These are phyloP conservation scores for Fusarium sp. DNA, from an alignment of 2,329 filamentous ascomycete species.

Conservation along the genomic window DNA sequence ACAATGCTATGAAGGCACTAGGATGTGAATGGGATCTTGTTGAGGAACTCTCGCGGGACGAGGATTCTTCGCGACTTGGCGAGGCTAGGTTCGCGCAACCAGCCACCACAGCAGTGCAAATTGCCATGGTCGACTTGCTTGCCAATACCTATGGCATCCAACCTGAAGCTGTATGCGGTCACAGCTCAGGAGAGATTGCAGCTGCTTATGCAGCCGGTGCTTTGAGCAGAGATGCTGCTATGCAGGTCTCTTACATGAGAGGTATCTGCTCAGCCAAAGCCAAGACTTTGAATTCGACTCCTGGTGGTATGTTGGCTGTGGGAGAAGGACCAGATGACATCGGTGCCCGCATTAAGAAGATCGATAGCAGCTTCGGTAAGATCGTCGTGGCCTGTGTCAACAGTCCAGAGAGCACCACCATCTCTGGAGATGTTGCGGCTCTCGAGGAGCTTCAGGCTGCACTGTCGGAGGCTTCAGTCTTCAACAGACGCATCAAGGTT, in stretches of 20 bases:
- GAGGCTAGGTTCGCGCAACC: constrained; percentile 21
- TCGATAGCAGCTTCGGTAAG: constrained; percentile 1
- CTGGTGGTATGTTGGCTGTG: constrained; percentile 19
- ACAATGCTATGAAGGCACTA: background rate
- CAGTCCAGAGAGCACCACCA: constrained; percentile 43
- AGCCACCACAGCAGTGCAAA: constrained; percentile 24
- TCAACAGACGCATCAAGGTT: constrained; percentile 51
- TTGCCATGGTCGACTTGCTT: constrained; percentile 29
- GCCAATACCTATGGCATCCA: constrained; percentile 40
- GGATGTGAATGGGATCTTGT: constrained; percentile 19
- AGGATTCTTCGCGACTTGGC: background rate
- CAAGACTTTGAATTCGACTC: background rate
- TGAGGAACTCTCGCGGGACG: constrained; percentile 13
- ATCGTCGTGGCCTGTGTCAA: constrained; percentile 44
- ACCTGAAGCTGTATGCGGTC: constrained; percentile 50
- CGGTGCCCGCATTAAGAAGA: background rate
- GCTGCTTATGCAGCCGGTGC: constrained; percentile 51
- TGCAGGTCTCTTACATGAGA: constrained; percentile 51
- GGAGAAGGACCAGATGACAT: constrained; percentile 3
- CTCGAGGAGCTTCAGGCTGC: constrained; percentile 43
- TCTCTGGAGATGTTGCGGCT: constrained; percentile 39
- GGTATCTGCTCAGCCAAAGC: constrained; percentile 35
- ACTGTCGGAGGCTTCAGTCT: constrained; percentile 42
- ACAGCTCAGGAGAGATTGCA: constrained; percentile 55
- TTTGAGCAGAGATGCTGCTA: constrained; percentile 43